Base-by-base conservation (phyloP, 495 filamentous ascomycete species). In the Penicillium turbatum region DNA sequence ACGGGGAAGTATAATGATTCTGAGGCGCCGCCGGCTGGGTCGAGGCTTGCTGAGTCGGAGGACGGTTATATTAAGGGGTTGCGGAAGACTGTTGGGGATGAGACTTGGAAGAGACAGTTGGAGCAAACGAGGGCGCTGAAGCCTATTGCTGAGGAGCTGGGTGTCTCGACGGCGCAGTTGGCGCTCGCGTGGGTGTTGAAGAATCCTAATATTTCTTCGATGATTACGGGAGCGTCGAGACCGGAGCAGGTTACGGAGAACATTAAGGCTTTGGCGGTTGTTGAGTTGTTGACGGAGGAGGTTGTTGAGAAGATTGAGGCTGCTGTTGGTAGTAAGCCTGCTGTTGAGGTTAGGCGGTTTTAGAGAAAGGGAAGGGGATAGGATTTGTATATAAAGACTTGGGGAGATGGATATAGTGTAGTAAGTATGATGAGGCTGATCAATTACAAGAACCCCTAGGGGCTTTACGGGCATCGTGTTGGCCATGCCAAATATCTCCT, bases 1-100 rank as follows among this genome's bases (percentile, higher is more conserved):
- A 89, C 86, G 0, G 89, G 89, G 6, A 95, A 93, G 72, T 93
- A 95, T 70, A 87, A 87, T 66, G 74, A 86, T 50, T 81, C 55
- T 13, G 37, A 65, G 12, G 55, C 56, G n/a, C 58, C 61, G 17
- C 73, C 71, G 3, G 56, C 64, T 2, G 76, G 70, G 0, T 71
- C 69, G 1, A 61, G 73, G 3, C 60, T 77, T 27, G 70, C 72
- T 0, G 69, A 75, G 49, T 68, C 70, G n/a, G 64, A 74, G 15
- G 71, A 74, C 49, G 50, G 49, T 0, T 78, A 70, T 47, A 53
- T 67, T 0, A 54, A 57, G 39, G 56, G 41, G n/a, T 53, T 74
- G 43, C 65, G 68, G 10, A 68, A 64, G 30, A 61, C 55, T 24
- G 53, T 62, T 34, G 56, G 57, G 2, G 35, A 62, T 43, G 62